phyloP scores from a whole-genome alignment of 2,329 filamentous ascomycete genomes.

The Dryadomyces sulphureus region DNA sequence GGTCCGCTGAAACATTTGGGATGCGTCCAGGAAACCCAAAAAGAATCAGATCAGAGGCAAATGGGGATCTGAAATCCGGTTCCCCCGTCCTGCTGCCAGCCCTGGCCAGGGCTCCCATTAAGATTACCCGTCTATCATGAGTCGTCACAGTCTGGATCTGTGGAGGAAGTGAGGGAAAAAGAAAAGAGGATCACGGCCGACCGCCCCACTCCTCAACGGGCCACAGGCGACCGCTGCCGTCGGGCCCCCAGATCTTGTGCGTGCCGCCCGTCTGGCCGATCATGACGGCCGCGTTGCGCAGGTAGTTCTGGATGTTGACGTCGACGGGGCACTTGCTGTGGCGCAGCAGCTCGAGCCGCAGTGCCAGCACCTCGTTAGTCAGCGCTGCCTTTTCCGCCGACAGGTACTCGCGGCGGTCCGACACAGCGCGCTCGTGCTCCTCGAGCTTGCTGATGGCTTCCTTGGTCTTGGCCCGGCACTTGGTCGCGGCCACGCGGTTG shows the following conservation, averaged over 20 bases:
- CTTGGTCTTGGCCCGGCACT: constrained; percentile 18
- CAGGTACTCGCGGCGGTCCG: constrained; percentile 10
- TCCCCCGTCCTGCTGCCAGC: neutral
- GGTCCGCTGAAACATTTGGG: too few species aligned
- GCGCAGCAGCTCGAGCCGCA: constrained; percentile 16
- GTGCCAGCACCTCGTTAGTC: constrained; percentile 15
- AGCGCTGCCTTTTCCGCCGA: constrained; percentile 11
- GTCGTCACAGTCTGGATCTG: neutral
- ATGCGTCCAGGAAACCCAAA: too few species aligned
- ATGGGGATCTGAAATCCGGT: too few species aligned
- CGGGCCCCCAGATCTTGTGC: constrained; percentile 7
- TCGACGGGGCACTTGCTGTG: constrained; percentile 15
- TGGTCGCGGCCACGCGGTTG: constrained; percentile 17
- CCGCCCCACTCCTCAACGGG: neutral
- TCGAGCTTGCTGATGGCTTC: constrained; percentile 14
- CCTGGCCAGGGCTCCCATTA: too few species aligned
- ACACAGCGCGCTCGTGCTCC: constrained; percentile 11
- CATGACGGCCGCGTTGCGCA: constrained; percentile 11
- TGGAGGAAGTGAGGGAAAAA: neutral
- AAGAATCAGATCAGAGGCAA: neutral
- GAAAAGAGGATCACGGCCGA: neutral
- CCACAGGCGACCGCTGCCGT: constrained; percentile 5
- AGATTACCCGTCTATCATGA: neutral
- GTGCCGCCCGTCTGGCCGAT: constrained; percentile 7
- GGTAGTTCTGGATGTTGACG: constrained; percentile 15